Base-by-base conservation (phyloP, 2,329 filamentous ascomycete genomes). In the Colletotrichum echinochloae region DNA sequence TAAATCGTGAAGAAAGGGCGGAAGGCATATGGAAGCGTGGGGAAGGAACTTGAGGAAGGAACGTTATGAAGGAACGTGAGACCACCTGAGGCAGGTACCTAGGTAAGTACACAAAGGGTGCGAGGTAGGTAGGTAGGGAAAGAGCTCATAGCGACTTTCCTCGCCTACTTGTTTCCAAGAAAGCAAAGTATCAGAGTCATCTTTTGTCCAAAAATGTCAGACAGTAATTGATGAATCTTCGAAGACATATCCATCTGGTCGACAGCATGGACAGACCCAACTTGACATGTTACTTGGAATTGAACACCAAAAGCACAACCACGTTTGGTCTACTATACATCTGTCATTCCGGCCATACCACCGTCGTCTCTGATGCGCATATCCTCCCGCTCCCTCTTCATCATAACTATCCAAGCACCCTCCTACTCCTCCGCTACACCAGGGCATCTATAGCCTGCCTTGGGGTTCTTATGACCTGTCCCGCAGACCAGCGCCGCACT, bases 151-250 rank as follows among this genome's bases (percentile, higher is more conserved):
- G 16, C 16, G 9, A 9, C 23, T 9, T 51, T 18, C n/a, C 26
- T 3, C 9, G 1, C 4, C 5, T 26, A 26, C 5, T 26, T 1
- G 11, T 23, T 26, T 8, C 4, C 5, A 26, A 7, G 7, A n/a
- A n/a, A n/a, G n/a, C n/a, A n/a, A n/a, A n/a, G n/a, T n/a, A n/a
- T n/a, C n/a, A n/a, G n/a, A n/a, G n/a, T n/a, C n/a, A n/a, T n/a
- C n/a, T n/a, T n/a, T 26, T 26, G 4, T 23, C 18, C 39, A 1
- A 18, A 16, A 49, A 16, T 28, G 12, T 16, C 12, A 28, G 23
- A 16, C 23, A 26, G 11, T 0, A n/a, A 3, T 3, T 3, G 18
- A 44, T 1, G n/a, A 9, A 3, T 9, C 1, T n/a, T 44, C 7
- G 11, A n/a, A 11, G 1, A 20, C 4, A 44, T 44, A n/a, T 4